These are phyloP conservation scores for Penicillium occitanis DNA, from an alignment of 2,329 filamentous ascomycete species.

Conservation along the genomic window DNA sequence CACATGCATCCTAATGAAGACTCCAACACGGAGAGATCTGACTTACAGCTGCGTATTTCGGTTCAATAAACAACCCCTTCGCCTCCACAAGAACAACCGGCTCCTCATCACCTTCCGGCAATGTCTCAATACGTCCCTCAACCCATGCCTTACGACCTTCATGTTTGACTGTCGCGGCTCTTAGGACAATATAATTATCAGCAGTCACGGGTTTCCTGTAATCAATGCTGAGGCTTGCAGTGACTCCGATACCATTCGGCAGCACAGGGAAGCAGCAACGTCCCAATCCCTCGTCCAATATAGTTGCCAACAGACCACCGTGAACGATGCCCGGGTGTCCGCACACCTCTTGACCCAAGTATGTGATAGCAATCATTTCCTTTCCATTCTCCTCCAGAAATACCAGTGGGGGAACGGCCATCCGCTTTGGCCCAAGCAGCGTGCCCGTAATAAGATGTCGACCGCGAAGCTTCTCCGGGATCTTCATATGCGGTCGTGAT, in stretches of 20 bases:
- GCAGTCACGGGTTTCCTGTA: constrained; percentile 80
- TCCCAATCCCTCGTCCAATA: constrained; percentile 86
- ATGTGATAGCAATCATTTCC: constrained; percentile 69
- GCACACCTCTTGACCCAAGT: constrained; percentile 76
- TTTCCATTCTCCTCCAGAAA: constrained; percentile 72
- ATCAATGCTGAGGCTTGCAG: constrained; percentile 77
- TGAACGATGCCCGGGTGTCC: constrained; percentile 90
- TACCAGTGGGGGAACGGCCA: constrained; percentile 76
- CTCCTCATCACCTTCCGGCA: constrained; percentile 63
- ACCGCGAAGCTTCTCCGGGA: constrained; percentile 66
- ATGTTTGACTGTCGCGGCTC: constrained; percentile 76
- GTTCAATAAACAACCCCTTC: constrained; percentile 83
- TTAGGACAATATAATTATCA: constrained; percentile 72
- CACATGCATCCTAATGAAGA: not conserved
- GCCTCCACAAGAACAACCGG: constrained; percentile 75
- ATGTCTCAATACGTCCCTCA: constrained; percentile 77
- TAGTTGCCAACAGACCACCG: constrained; percentile 84
- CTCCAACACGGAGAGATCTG: not conserved
- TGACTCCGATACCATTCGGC: constrained; percentile 80
- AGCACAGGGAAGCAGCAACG: constrained; percentile 84
- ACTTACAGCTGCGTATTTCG: constrained; percentile 73
- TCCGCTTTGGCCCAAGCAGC: constrained; percentile 69
- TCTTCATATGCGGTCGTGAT: constrained; percentile 81
- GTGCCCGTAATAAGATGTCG: constrained; percentile 82
- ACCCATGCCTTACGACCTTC: constrained; percentile 96